Conservation (phyloP, 1,139 yeast species). For the Cylindricascospora bacillispora region DNA sequence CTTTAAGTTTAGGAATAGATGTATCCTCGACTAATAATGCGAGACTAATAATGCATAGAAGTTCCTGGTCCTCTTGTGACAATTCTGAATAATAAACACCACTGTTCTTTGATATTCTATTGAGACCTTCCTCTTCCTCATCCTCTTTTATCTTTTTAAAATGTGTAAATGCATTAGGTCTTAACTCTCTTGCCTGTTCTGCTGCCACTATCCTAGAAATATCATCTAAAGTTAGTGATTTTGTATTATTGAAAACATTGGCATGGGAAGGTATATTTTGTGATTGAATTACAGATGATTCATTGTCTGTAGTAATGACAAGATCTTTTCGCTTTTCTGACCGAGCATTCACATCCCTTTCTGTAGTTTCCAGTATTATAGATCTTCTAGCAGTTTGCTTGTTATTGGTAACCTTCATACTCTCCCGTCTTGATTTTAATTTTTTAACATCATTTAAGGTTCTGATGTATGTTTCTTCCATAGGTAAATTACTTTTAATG, state of each 20-base stretch:
- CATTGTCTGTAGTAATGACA: constrained; percentile 20
- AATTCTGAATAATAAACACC: constrained; percentile 63
- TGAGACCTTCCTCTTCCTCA: constrained; percentile 18
- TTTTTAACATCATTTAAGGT: constrained; percentile 71
- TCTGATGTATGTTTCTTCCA: constrained; percentile 45
- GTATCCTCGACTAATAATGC: constrained; percentile 12
- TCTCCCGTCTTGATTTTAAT: constrained; percentile 61
- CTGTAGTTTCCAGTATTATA: constrained; percentile 34
- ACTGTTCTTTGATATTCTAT: constrained; percentile 12
- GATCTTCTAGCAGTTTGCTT: constrained; percentile 50
- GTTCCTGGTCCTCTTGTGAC: constrained; percentile 34
- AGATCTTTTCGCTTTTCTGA: constrained; percentile 9
- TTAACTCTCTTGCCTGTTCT: constrained; percentile 86
- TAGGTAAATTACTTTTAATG: constrained; percentile 6
- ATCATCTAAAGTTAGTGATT: constrained; percentile 84
- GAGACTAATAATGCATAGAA: constrained; percentile 52
- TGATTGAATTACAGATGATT: constrained; percentile 5
- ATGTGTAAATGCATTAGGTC: constrained; percentile 30
- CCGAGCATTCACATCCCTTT: constrained; percentile 12
- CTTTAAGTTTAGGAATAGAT: constrained; percentile 2
- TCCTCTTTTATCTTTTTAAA: constrained; percentile 23
- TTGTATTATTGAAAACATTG: constrained; percentile 63
- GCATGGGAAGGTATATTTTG: constrained; percentile 24
- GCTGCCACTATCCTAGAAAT: constrained; percentile 95
- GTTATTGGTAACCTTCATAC: constrained; percentile 47